Percentiles rank a stretch among this genome's conserved stretches.
phyloP scores from a whole-genome alignment of 2,329 filamentous ascomycete genomes.

The Mycocentrospora acerina region DNA sequence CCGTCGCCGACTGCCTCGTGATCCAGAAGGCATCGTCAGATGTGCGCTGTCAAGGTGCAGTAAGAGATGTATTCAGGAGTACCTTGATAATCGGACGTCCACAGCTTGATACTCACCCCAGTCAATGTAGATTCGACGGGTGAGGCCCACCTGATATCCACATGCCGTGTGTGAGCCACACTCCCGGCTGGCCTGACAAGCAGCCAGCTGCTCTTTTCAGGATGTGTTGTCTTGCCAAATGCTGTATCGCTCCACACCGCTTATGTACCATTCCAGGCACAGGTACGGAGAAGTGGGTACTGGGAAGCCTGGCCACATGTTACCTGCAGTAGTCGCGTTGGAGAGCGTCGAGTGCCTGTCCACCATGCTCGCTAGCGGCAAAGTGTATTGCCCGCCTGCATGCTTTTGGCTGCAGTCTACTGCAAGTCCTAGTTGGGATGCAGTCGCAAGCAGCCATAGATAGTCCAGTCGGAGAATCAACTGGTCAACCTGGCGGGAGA shows the following conservation, averaged over 20 bases:
- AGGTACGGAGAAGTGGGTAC: slow-evolving; percentile 28
- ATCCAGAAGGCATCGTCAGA: slow-evolving; percentile 3
- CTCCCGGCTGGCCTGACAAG: not conserved
- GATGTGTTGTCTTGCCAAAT: slow-evolving; percentile 25
- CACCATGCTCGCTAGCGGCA: slow-evolving; percentile 22
- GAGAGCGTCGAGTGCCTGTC: slow-evolving; percentile 23
- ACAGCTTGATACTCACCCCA: slow-evolving; percentile 6
- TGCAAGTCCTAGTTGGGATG: slow-evolving; percentile 21
- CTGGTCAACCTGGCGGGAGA: slow-evolving; percentile 15
- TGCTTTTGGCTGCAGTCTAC: slow-evolving; percentile 25
- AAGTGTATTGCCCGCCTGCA: slow-evolving; percentile 16
- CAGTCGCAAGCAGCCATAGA: slow-evolving; percentile 3
- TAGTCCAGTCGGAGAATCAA: slow-evolving; percentile 4
- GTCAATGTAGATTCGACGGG: slow-evolving; percentile 19
- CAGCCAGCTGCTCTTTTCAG: not conserved
- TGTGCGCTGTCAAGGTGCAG: slow-evolving; percentile 9
- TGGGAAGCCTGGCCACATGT: slow-evolving; percentile 19
- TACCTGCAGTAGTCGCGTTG: slow-evolving; percentile 34
- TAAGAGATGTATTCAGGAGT: slow-evolving; percentile 8
- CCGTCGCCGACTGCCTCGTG: slow-evolving; percentile 11
- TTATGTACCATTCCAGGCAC: slow-evolving; percentile 24
- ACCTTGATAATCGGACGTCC: slow-evolving; percentile 10
- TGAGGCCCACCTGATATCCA: slow-evolving; percentile 21
- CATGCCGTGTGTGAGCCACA: slow-evolving; percentile 13
- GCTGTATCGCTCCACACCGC: slow-evolving; percentile 34